These are phyloP conservation scores for Nannochloropsis limnetica DNA, from an alignment of 352 stramenopile species.

Conservation along the genomic window DNA sequence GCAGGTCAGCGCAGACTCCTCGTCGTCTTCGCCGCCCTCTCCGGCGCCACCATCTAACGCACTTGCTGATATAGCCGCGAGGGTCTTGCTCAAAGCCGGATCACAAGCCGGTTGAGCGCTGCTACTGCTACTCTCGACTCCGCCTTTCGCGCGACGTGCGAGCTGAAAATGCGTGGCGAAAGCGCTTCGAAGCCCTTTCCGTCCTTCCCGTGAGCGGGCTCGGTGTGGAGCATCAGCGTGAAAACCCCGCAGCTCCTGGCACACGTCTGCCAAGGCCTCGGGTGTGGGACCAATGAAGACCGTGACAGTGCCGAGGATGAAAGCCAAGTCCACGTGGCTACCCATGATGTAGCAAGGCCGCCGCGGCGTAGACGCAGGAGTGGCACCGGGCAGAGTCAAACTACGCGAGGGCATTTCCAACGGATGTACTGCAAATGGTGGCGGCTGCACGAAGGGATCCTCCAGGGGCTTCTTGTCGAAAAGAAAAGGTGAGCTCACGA, in stretches of 20 bases:
- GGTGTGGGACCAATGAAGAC: neutral
- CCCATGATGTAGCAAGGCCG: slow-evolving; percentile 12
- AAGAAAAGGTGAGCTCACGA: too few species aligned
- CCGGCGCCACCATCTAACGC: neutral
- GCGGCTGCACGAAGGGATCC: slow-evolving; percentile 23
- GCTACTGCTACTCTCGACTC: neutral
- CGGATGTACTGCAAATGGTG: neutral
- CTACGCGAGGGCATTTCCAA: neutral
- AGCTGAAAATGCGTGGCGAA: neutral
- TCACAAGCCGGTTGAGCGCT: neutral
- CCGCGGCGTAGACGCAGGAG: neutral
- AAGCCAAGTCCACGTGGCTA: slow-evolving; percentile 2
- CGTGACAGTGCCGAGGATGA: slow-evolving; percentile 10
- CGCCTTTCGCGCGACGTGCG: neutral
- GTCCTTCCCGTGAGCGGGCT: neutral
- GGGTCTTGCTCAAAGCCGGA: neutral
- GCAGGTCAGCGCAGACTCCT: neutral
- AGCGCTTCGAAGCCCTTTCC: neutral
- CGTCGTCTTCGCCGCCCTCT: neutral
- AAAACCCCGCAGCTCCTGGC: neutral
- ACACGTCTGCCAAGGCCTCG: neutral
- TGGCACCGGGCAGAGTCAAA: neutral
- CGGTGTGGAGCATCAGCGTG: neutral
- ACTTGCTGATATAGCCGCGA: slow-evolving; percentile 11
- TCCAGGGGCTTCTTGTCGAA: neutral